A percentile compares a stretch with the other conserved stretches of the same genome.
Conservation (phyloP, 2,329 filamentous ascomycete genomes). For the Colletotrichum euphorbiae region DNA sequence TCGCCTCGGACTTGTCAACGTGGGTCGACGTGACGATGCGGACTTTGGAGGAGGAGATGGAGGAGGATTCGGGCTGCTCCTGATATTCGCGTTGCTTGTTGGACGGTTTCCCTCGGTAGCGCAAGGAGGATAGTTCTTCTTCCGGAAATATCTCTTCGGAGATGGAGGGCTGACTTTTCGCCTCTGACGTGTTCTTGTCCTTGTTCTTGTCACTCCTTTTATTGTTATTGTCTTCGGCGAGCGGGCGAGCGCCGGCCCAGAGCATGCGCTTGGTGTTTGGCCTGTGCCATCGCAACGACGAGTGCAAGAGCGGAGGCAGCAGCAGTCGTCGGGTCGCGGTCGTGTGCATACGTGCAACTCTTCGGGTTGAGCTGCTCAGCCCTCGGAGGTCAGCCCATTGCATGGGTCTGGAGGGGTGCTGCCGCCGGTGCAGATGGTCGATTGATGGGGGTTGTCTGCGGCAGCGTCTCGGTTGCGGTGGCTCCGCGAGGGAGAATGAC, state of each 20-base stretch:
- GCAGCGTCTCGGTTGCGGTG: neutral
- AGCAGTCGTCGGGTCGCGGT: slow-evolving; percentile 34
- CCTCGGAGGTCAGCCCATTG: slow-evolving; percentile 40
- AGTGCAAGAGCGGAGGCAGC: neutral
- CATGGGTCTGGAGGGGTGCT: slow-evolving; percentile 26
- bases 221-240: neutral
- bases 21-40: slow-evolving; percentile 32
- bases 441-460: neutral
- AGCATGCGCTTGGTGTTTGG: neutral
- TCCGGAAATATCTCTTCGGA: slow-evolving; percentile 36
- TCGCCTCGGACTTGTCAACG: slow-evolving; percentile 23
- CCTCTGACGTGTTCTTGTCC: neutral
- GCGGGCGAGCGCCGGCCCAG: neutral
- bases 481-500: neutral
- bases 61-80: neutral
- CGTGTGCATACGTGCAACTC: slow-evolving; percentile 37
- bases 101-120: neutral
- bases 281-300: slow-evolving; percentile 7
- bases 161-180: slow-evolving; percentile 9
- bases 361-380: slow-evolving; percentile 34
- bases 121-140: neutral
- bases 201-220: neutral
- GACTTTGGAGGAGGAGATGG: slow-evolving; percentile 3
- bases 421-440: slow-evolving; percentile 8
- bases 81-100: neutral